Percentiles rank a stretch among this genome's conserved stretches.
Evolutionary conservation across 179 eudicot genomes (phyloP).

Genomic region (Beta macrorhiza): DNA sequence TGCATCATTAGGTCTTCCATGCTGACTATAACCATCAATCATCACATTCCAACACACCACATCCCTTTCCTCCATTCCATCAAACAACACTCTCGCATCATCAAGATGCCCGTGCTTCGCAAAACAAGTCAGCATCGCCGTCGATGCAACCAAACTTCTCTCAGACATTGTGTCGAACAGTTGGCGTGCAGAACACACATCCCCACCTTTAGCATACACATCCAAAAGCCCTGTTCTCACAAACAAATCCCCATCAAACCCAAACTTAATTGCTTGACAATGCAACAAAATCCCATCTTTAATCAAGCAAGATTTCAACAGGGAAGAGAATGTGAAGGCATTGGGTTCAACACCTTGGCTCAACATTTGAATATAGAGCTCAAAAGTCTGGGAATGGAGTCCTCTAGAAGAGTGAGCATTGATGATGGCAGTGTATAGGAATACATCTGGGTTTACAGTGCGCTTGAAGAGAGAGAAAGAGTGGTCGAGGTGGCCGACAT

Average conservation of each 20-base stretch:
- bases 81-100: slow-evolving; percentile 53
- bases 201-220: slow-evolving; percentile 56
- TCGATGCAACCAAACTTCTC: slow-evolving; percentile 47
- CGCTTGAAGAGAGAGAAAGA: slow-evolving; percentile 42
- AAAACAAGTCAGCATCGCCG: slow-evolving; percentile 65
- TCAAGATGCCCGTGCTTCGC: slow-evolving; percentile 56
- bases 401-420: slow-evolving; percentile 38
- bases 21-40: slow-evolving; percentile 62
- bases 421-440: slow-evolving; percentile 51
- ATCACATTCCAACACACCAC: slow-evolving; percentile 74
- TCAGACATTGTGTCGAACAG: slow-evolving; percentile 63
- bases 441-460: slow-evolving; percentile 48
- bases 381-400: slow-evolving; percentile 33
- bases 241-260: slow-evolving; percentile 46
- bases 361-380: slow-evolving; percentile 52
- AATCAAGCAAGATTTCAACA: slow-evolving; percentile 47
- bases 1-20: slow-evolving; percentile 52
- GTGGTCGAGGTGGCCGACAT: slow-evolving; percentile 41
- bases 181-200: slow-evolving; percentile 48
- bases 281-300: slow-evolving; percentile 43
- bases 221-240: slow-evolving; percentile 62
- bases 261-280: slow-evolving; percentile 47
- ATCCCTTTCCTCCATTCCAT: slow-evolving; percentile 53
- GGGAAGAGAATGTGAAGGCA: slow-evolving; percentile 55
- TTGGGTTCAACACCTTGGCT: slow-evolving; percentile 50